Base-by-base conservation (phyloP, 164 flowering plant species). In the Chimonanthus praecox region DNA sequence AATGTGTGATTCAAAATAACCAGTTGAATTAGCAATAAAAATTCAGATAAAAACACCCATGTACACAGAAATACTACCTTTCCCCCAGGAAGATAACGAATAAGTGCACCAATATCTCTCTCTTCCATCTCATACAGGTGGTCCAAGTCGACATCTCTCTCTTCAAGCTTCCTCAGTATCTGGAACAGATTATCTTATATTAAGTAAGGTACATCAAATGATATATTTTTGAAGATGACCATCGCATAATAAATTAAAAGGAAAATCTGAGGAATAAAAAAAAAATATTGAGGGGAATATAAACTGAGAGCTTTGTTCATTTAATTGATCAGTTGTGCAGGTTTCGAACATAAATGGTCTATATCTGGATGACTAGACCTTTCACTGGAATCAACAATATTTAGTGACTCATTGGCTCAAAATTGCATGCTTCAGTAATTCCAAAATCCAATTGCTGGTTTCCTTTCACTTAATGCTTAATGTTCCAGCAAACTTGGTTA, bases 81-180 rank as follows among this genome's bases (percentile, higher is more conserved):
- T 80, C 99, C 99, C 50, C 90, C 97, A 78, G 88, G 90, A 69
- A 83, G 84, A 87, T 90, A 89, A 69, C 97, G 98, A 80, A 96
- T 87, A 78, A 94, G 78, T 44, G 90, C 88, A 74, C 97, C 99
- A 84, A 96, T 92, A 43, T 96, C 99, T 77, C 86, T 94, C 78
- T 96, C 99, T 69, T 88, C 84, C 99, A 96, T 90, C 76, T 96
- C 98, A n/a, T 78, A 77, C 21, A 96, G 86, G 68, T 83, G 94
- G 73, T 96, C 94, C 70, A 96, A 82, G 79, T 94, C 97, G 71
- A 82, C 89, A 60, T 80, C 97, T 74, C 91, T 85, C 6, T 94
- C 95, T 84, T 96, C 99, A 77, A 96, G 97, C 82, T 92, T 96
- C 80, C 97, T 75, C 81, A 89, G 20, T 74, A 92, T 83, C 99